Percentiles rank a stretch among this genome's conserved stretches.
phyloP scores from a whole-genome alignment of 495 filamentous ascomycete genomes.

The Bryoglossum gracile region DNA sequence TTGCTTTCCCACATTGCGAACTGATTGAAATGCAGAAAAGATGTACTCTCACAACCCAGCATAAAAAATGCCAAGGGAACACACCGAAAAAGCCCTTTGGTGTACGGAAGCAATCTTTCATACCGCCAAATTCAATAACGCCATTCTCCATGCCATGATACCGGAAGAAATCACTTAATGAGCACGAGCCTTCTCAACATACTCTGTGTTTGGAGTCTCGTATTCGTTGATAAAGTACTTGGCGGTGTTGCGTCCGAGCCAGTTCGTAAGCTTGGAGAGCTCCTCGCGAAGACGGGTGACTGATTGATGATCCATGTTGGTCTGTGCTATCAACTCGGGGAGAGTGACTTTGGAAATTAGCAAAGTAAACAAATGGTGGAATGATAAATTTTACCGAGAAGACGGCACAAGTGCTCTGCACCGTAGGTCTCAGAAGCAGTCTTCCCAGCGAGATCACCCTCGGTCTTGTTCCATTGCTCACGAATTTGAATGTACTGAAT shows the following conservation, averaged over 20 bases:
- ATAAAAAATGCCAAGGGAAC: not conserved
- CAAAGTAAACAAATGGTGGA: not conserved
- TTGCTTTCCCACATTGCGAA: too few relatives aligned
- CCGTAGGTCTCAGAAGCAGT: conserved; percentile 75
- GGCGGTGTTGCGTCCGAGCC: conserved; percentile 65
- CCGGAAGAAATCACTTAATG: conserved; percentile 1
- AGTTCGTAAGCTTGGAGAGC: conserved; percentile 68
- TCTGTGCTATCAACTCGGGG: conserved; percentile 91
- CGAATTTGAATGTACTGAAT: conserved; percentile 70
- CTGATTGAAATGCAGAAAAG: too few relatives aligned
- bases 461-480: conserved; percentile 48
- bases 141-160: conserved; percentile 18
- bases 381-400: conserved; percentile 61
- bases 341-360: conserved; percentile 58
- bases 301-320: conserved; percentile 91
- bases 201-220: conserved; percentile 48
- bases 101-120: not conserved
- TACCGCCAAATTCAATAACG: conserved; percentile 6
- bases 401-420: conserved; percentile 78
- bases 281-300: conserved; percentile 84
- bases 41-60: too few relatives aligned
- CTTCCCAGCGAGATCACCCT: conserved; percentile 56
- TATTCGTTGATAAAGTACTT: conserved; percentile 76
- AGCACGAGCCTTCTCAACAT: conserved; percentile 39
- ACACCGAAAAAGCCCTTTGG: not conserved